Evolutionary conservation across 2,329 filamentous ascomycete genomes (phyloP).

Genomic region (Aspergillus eucalypticola): DNA sequence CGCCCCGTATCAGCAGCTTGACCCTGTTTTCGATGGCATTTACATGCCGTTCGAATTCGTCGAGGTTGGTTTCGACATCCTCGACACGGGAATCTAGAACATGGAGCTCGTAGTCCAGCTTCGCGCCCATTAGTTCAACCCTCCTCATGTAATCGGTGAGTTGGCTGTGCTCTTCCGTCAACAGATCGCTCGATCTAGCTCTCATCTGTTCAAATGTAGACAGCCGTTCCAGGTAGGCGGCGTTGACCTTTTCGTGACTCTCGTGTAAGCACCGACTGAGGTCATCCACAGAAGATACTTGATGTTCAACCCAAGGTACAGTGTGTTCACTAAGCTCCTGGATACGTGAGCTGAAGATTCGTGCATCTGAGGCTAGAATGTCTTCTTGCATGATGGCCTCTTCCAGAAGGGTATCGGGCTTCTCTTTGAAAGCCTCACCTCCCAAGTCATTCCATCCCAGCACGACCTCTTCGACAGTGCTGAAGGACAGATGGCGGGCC

Average conservation of each 20-base stretch:
- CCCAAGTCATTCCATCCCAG: conserved; percentile 38
- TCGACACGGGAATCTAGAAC: conserved; percentile 76
- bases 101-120: conserved; percentile 88
- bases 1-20: conserved; percentile 61
- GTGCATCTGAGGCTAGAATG: conserved; percentile 38
- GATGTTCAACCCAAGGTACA: conserved; percentile 46
- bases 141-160: conserved; percentile 74
- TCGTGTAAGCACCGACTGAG: conserved; percentile 64
- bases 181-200: conserved; percentile 66
- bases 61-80: conserved; percentile 81
- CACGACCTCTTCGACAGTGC: conserved; percentile 48
- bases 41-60: conserved; percentile 77
- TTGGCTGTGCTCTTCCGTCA: conserved; percentile 67
- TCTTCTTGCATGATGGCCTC: conserved; percentile 43
- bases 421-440: conserved; percentile 31
- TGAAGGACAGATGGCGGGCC: conserved; percentile 49
- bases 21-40: conserved; percentile 67
- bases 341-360: conserved; percentile 39
- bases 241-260: conserved; percentile 66
- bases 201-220: conserved; percentile 69
- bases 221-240: conserved; percentile 68
- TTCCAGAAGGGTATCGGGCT: conserved; percentile 43
- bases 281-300: conserved; percentile 51
- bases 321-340: conserved; percentile 39
- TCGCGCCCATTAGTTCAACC: conserved; percentile 76